A percentile compares a stretch with the other conserved stretches of the same genome.
Conservation (phyloP, 169 alveolate genomes). For the Fabrea salina region DNA sequence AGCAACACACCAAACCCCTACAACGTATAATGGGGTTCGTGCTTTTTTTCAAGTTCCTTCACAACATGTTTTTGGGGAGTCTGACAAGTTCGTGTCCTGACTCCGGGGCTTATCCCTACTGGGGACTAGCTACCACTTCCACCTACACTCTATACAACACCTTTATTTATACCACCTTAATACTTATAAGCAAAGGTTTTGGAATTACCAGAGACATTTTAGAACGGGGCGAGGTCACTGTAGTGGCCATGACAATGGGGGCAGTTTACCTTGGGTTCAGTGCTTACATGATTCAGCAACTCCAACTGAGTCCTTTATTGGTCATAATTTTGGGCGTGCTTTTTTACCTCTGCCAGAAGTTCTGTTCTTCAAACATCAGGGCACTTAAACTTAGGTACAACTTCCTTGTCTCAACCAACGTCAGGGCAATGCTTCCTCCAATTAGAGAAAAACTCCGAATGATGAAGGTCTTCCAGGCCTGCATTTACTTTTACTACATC, state of each 20-base stretch:
- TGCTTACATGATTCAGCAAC: constrained; percentile 19
- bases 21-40: constrained; percentile 17
- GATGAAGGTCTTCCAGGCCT: background rate
- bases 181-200: constrained; percentile 24
- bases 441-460: background rate
- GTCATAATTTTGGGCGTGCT: background rate
- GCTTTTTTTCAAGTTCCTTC: background rate
- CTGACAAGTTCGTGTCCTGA: background rate
- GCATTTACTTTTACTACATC: background rate
- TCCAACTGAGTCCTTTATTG: background rate
- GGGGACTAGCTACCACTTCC: constrained; percentile 2
- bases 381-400: background rate
- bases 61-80: background rate
- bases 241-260: constrained; percentile 21
- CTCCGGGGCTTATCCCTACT: constrained; percentile 1
- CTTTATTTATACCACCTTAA: background rate
- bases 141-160: constrained; percentile 26
- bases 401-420: background rate
- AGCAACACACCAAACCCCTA: constrained; percentile 19
- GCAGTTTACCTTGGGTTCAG: constrained; percentile 16
- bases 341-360: background rate
- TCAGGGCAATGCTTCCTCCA: background rate
- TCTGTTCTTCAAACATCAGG: background rate
- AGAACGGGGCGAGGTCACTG: background rate
- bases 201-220: background rate